Evolutionary conservation across 2,329 filamentous ascomycete genomes (phyloP).

Genomic region (Sporothrix humicola): DNA sequence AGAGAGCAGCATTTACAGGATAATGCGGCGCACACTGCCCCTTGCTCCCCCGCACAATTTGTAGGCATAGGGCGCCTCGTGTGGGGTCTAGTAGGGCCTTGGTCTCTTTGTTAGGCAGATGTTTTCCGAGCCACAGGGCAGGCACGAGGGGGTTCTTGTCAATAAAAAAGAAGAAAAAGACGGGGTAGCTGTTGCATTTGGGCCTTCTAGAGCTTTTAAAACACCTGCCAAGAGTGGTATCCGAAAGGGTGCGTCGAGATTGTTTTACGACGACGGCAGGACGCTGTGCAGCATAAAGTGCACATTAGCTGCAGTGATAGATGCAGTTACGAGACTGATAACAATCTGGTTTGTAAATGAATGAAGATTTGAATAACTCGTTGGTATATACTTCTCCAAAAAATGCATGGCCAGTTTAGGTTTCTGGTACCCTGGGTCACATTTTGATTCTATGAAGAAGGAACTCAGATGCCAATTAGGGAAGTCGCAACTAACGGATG

Average conservation of each 20-base stretch:
- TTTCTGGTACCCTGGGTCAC: neutral
- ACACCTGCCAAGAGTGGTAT: neutral
- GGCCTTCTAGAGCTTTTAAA: neutral
- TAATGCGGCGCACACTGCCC: neutral
- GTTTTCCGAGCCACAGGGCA: slow-evolving; percentile 28
- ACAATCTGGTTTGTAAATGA: no score
- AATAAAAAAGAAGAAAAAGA: neutral
- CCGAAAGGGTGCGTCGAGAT: neutral
- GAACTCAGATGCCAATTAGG: neutral
- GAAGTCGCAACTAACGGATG: neutral
- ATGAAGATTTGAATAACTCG: no score
- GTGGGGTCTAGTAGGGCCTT: neutral
- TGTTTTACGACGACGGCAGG: neutral
- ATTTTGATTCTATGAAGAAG: neutral
- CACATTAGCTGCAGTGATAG: neutral
- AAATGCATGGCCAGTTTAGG: neutral
- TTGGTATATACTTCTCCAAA: neutral
- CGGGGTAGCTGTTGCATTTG: neutral
- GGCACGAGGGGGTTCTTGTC: no score
- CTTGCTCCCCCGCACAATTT: slow-evolving; percentile 22
- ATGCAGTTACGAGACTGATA: neutral
- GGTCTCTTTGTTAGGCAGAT: slow-evolving; percentile 27
- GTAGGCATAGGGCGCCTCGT: neutral
- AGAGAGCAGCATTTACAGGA: neutral
- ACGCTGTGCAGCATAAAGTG: neutral